Base-by-base conservation (phyloP, 106 monocot genomes). In the Narthecium ossifragum region DNA sequence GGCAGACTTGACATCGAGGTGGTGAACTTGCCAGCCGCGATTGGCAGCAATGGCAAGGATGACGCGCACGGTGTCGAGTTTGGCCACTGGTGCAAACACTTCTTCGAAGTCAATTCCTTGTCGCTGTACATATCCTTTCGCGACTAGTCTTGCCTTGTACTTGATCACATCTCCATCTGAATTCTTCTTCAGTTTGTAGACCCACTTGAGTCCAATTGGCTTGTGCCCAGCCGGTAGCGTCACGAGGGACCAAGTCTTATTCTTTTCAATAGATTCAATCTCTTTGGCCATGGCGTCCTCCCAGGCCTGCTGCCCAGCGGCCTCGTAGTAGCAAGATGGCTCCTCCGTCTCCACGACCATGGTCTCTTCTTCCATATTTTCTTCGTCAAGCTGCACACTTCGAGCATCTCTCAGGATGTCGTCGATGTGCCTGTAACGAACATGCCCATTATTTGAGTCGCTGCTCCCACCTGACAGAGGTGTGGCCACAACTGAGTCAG, bases 1-100 rank as follows among this genome's bases (percentile, higher is more conserved):
- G 17, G 38, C 59, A 3, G 34, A 39, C 31, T 51, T 64, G 11
- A 64, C 64, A 22, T 64, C 64, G 2, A 64, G 3, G 18, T 64
- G 34, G 20, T 64, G 51, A 13, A 64, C 34, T 15, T 36, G 6
- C 64, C 64, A 64, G 4, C 51, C 1, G 12, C 34, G 2, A 4
- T 50, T 21, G 0, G 51, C 17, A 24, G 51, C 64, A 0, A 51
- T 13, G 12, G 64, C 64, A 21, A 64, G 18, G 2, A 64, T 2
- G 2, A 51, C 6, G 13, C 46, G 0, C 0, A 45, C 27, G 4
- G 61, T 46, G 14, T 61, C 61, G 2, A 61, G 12, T 11, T 28
- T 24, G 3, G 41, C 41, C 2, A 51, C 50, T 3, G 50, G 50
- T 2, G 50, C 5, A 23, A 51, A 51, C 5, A 51, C 21, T 51